phyloP scores from a whole-genome alignment of 306 rosid genomes.

The Prosopis cineraria region DNA sequence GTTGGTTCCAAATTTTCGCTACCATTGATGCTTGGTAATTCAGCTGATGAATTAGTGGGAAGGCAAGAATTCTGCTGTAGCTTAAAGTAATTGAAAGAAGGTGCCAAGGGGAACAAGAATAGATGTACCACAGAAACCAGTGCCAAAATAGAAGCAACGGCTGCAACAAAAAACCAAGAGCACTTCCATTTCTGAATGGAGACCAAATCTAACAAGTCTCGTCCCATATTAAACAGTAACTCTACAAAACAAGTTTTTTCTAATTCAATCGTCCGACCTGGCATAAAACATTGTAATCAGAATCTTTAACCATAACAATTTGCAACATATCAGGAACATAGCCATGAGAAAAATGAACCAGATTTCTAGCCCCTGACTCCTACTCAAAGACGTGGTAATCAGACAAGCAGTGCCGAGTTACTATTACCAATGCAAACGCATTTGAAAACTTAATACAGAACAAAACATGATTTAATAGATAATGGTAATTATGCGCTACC shows the following conservation, averaged over 20 bases:
- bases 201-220: conserved; percentile 56
- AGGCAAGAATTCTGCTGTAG: conserved; percentile 59
- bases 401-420: conserved; percentile 11
- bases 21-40: conserved; percentile 31
- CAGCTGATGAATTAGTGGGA: conserved; percentile 45
- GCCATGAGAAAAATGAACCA: conserved; percentile 14
- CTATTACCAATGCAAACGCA: neutral
- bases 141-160: conserved; percentile 66
- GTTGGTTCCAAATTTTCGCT: conserved; percentile 37
- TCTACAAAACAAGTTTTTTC: conserved; percentile 16
- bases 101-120: conserved; percentile 80
- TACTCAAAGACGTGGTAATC: neutral
- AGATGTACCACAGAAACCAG: conserved; percentile 72
- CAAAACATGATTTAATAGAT: conserved; percentile 19
- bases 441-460: conserved; percentile 9
- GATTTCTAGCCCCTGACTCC: neutral
- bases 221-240: conserved; percentile 27
- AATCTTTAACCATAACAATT: conserved; percentile 26
- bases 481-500: conserved; percentile 5
- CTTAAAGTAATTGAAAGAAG: conserved; percentile 67
- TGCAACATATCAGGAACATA: conserved; percentile 25
- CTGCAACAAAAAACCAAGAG: conserved; percentile 70
- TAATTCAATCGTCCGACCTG: neutral
- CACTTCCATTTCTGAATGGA: conserved; percentile 62
- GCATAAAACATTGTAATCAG: conserved; percentile 45